Base-by-base conservation (phyloP, 345 rosid genomes). In the Eucalyptus curtisii region DNA sequence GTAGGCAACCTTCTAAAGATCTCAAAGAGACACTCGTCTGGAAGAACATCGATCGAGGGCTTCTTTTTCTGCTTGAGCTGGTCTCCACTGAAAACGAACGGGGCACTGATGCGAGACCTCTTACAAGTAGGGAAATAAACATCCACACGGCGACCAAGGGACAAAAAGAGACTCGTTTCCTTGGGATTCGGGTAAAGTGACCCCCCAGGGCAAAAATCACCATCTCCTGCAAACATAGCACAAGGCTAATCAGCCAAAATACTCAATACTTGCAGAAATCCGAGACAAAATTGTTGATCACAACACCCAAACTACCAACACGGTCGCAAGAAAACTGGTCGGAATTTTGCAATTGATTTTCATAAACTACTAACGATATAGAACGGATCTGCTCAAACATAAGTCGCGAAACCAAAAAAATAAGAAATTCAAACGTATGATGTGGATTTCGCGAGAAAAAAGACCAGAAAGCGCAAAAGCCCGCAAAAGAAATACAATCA, bases 11-110 rank as follows among this genome's bases (percentile, higher is more conserved):
- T 94, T 71, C 98, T 92, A 88, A 98, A 91, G 91, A 98, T 95
- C 93, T 98, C 99, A 59, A 96, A 97, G 82, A 98, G 94, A 89
- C 99, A 98, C 91, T 98, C 99, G 52, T 98, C 99, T 2, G 99
- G 99, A 5, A 98, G 94, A 84, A 93, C 94, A 37, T 98, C 98
- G 14, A 98, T 92, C 7, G 97, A 95, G 89, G 94, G 88, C 88
- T 93, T 89, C 88, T 93, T 95, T 86, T 92, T 90, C 87, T 81
- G 90, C 94, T 94, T 97, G 89, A 93, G 93, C 64, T 89, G 90
- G 91, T 91, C 94, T 2, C 90, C 95, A 20, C 91, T 49, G 95
- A 94, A 92, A 89, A 97, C 91, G 87, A 95, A 91, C 9, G 98
- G 94, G 10, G 99, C 97, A 86, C 93, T 91, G 90, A 96, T 86